phyloP scores from a whole-genome alignment of 164 flowering plant species.

The Annona squamosa region DNA sequence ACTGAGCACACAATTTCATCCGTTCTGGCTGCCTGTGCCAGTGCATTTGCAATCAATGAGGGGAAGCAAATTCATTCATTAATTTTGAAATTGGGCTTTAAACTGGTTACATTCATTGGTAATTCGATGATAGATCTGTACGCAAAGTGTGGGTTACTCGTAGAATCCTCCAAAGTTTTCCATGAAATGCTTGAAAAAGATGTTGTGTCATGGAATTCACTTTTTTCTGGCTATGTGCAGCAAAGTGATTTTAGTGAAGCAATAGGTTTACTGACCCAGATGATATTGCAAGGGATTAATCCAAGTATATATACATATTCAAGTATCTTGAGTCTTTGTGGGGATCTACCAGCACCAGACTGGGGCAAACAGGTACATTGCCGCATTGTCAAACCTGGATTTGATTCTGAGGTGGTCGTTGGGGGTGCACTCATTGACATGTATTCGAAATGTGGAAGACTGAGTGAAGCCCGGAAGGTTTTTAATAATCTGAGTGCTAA shows the following conservation, averaged over 20 bases:
- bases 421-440: conserved; percentile 41
- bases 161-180: conserved; percentile 26
- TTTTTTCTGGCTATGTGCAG: conserved; percentile 30
- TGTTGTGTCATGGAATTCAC: conserved; percentile 31
- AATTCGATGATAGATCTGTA: conserved; percentile 37
- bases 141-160: conserved; percentile 22
- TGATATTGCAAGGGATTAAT: conserved; percentile 20
- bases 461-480: conserved; percentile 22
- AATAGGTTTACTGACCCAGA: conserved; percentile 12
- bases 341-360: conserved; percentile 31
- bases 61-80: conserved; percentile 36
- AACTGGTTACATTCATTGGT: conserved; percentile 22
- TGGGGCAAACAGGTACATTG: conserved; percentile 45
- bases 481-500: conserved; percentile 24
- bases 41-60: conserved; percentile 11
- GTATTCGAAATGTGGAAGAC: conserved; percentile 44
- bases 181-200: conserved; percentile 24
- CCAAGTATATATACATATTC: conserved; percentile 35
- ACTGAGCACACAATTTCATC: conserved; percentile 31
- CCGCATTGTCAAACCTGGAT: conserved; percentile 26
- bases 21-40: conserved; percentile 31
- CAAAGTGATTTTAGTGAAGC: conserved; percentile 20
- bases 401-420: conserved; percentile 30
- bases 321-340: conserved; percentile 29
- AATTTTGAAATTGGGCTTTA: conserved; percentile 21